Conservation (phyloP, 495 filamentous ascomycete species). For the Xeromyces bisporus region DNA sequence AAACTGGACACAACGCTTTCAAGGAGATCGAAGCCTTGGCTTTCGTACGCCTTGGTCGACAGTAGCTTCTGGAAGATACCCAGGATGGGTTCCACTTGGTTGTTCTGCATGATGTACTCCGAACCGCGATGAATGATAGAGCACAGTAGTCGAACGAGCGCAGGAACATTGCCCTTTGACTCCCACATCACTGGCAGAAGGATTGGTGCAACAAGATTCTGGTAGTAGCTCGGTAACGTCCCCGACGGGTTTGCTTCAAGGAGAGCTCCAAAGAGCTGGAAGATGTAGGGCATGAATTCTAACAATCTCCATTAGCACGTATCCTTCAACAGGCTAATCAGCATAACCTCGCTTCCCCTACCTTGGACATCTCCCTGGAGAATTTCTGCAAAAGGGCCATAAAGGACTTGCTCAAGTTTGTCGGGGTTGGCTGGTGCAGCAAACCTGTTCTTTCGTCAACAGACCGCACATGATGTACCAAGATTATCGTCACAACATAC, state of each 20-base stretch:
- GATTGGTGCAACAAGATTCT: conserved; percentile 54
- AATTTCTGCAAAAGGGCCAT: conserved; percentile 56
- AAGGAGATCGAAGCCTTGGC: conserved; percentile 73
- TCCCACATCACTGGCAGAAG: conserved; percentile 72
- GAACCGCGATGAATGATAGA: conserved; percentile 66
- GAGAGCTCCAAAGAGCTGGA: conserved; percentile 83
- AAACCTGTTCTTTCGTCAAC: conserved; percentile 31
- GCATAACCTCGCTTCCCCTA: conserved; percentile 14
- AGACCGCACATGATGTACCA: neutral
- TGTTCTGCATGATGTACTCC: conserved; percentile 50
- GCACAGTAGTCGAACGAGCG: conserved; percentile 67
- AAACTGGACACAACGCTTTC: conserved; percentile 61
- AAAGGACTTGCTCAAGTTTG: conserved; percentile 61
- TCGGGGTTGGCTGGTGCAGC: conserved; percentile 48
- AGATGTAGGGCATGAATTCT: conserved; percentile 95
- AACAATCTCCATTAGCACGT: neutral
- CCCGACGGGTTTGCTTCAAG: conserved; percentile 65
- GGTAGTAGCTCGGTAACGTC: conserved; percentile 57
- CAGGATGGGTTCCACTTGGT: conserved; percentile 64
- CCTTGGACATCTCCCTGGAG: conserved; percentile 66
- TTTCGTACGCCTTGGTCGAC: conserved; percentile 53
- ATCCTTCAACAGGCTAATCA: neutral
- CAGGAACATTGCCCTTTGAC: conserved; percentile 79
- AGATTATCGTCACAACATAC: conserved; percentile 20
- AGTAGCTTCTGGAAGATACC: conserved; percentile 86